phyloP scores from a whole-genome alignment of 805 yeast genomes.

The Kodamaea kakaduensis region DNA sequence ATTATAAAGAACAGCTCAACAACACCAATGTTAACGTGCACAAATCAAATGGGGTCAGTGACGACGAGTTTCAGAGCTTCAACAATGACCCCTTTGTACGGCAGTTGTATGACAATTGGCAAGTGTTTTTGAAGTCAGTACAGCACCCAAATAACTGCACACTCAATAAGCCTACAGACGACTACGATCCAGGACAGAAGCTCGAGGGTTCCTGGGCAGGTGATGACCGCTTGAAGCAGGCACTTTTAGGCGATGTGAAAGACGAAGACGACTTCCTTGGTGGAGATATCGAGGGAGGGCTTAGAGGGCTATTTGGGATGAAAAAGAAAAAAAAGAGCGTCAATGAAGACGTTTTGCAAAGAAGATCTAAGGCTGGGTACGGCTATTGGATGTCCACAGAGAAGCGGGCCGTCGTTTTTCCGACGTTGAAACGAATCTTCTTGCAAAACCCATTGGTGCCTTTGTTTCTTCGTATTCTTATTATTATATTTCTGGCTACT shows the following conservation, averaged over 20 bases:
- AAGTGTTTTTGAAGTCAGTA: conserved; percentile 44
- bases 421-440: conserved; percentile 55
- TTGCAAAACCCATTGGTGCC: conserved; percentile 81
- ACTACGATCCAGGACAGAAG: conserved; percentile 35
- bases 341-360: conserved; percentile 13
- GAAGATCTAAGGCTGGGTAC: conserved; percentile 51
- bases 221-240: conserved; percentile 53
- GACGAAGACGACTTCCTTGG: conserved; percentile 19
- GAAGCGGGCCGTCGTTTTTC: conserved; percentile 60
- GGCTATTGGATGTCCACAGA: conserved; percentile 67
- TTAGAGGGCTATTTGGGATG: conserved; percentile 11
- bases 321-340: conserved; percentile 7
- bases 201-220: conserved; percentile 64
- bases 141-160: conserved; percentile 41
- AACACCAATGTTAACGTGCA: conserved; percentile 27
- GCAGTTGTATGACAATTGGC: conserved; percentile 48
- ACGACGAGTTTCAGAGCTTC: conserved; percentile 32
- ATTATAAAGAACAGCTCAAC: conserved; percentile 34
- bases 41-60: conserved; percentile 12
- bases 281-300: conserved; percentile 9
- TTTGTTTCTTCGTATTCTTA: conserved; percentile 56
- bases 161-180: conserved; percentile 16
- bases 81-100: conserved; percentile 36
- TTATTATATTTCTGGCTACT: conserved; percentile 50
- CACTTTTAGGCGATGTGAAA: conserved; percentile 41